Conservation (phyloP, 179 eudicot species). For the Camellia oleifera region DNA sequence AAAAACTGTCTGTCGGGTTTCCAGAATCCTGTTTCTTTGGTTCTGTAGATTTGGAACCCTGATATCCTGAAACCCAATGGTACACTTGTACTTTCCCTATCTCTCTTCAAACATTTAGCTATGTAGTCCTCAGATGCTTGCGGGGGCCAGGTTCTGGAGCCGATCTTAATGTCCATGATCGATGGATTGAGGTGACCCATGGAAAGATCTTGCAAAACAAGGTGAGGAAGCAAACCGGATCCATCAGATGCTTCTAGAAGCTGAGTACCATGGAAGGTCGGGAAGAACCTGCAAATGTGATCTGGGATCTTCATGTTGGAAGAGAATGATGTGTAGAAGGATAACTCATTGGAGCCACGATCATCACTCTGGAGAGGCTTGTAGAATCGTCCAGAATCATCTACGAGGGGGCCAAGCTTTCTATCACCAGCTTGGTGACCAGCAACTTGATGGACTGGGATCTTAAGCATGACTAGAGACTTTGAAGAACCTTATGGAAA, state of each 20-base stretch:
- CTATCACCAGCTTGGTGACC: constrained; percentile 77
- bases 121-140: constrained; percentile 60
- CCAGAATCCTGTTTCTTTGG: constrained; percentile 51
- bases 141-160: constrained; percentile 79
- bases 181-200: constrained; percentile 46
- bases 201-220: constrained; percentile 58
- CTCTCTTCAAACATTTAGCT: constrained; percentile 62
- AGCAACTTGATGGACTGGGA: constrained; percentile 88
- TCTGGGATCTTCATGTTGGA: constrained; percentile 52
- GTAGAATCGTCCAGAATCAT: constrained; percentile 75
- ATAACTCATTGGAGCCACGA: constrained; percentile 64
- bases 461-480: constrained; percentile 42
- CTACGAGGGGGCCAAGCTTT: constrained; percentile 73
- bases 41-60: constrained; percentile 46
- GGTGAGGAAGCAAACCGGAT: constrained; percentile 65
- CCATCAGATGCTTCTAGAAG: constrained; percentile 75
- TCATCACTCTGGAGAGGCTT: constrained; percentile 84
- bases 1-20: constrained; percentile 43
- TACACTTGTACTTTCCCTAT: constrained; percentile 46
- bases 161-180: constrained; percentile 69
- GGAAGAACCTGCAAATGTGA: constrained; percentile 58
- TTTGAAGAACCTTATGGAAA: background rate
- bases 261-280: constrained; percentile 68
- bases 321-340: constrained; percentile 63
- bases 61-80: constrained; percentile 75